phyloP scores from a whole-genome alignment of 257 asterid genomes.

The Asclepias syriaca region DNA sequence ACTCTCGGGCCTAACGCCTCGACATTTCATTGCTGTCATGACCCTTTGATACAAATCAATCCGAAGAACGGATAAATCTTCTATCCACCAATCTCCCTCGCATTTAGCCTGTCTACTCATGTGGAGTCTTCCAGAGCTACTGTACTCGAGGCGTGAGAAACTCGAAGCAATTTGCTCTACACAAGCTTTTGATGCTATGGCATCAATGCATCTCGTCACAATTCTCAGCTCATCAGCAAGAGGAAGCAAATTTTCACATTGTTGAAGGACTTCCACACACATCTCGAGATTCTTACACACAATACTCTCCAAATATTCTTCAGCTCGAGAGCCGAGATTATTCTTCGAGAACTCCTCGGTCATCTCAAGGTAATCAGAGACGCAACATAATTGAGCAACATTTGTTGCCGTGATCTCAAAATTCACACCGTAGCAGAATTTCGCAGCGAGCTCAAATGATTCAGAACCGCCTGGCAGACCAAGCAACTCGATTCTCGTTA shows the following conservation, averaged over 20 bases:
- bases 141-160: constrained; percentile 83
- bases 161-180: constrained; percentile 98
- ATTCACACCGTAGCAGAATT: constrained; percentile 86
- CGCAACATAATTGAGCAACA: constrained; percentile 75
- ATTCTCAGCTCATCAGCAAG: constrained; percentile 77
- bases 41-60: constrained; percentile 68
- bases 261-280: constrained; percentile 80
- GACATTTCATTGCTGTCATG: constrained; percentile 75
- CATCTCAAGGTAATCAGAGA: constrained; percentile 85
- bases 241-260: constrained; percentile 78
- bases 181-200: constrained; percentile 89
- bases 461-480: constrained; percentile 88
- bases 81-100: constrained; percentile 96
- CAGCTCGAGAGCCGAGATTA: constrained; percentile 72
- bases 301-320: constrained; percentile 62
- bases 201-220: constrained; percentile 65
- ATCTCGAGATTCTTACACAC: constrained; percentile 75
- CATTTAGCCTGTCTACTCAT: constrained; percentile 68
- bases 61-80: constrained; percentile 74
- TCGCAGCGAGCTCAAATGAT: constrained; percentile 82
- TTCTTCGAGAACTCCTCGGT: constrained; percentile 74
- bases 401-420: constrained; percentile 82
- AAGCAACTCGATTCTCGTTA: constrained; percentile 60
- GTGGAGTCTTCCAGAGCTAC: constrained; percentile 92
- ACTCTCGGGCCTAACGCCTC: constrained; percentile 94